phyloP scores from a whole-genome alignment of 2,329 filamentous ascomycete species.

The Penicillium sp. region DNA sequence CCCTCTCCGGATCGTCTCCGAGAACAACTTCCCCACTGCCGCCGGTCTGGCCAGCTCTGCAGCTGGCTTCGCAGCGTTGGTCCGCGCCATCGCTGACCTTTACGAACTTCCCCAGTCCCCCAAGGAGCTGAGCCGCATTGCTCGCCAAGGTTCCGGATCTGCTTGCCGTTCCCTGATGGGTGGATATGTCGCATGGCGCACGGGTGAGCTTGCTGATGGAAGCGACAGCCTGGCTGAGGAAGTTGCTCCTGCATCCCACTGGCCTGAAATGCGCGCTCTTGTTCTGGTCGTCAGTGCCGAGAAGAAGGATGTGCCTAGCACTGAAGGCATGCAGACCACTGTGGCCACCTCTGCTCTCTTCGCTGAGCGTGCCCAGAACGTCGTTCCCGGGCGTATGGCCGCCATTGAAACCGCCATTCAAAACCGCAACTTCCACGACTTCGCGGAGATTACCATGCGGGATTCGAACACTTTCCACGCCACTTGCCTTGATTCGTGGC shows the following conservation, averaged over 20 bases:
- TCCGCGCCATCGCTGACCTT: conserved; percentile 83
- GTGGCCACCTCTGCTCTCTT: conserved; percentile 90
- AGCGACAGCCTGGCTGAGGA: conserved; percentile 84
- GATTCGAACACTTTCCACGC: conserved; percentile 98
- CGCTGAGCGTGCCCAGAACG: conserved; percentile 66
- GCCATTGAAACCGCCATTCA: conserved; percentile 80
- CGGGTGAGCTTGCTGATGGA: conserved; percentile 72
- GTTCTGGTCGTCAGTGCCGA: conserved; percentile 88
- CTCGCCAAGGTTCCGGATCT: conserved; percentile 89
- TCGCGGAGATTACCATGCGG: conserved; percentile 89
- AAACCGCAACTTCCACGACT: conserved; percentile 76
- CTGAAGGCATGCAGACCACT: conserved; percentile 94
- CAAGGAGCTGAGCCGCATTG: conserved; percentile 81
- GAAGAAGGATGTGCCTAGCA: conserved; percentile 93
- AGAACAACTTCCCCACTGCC: conserved; percentile 99
- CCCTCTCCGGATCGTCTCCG: conserved; percentile 81
- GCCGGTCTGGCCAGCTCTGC: conserved; percentile 72
- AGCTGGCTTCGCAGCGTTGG: conserved; percentile 65
- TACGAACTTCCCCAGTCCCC: conserved; percentile 81
- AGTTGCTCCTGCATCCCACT: conserved; percentile 83
- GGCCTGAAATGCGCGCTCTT: conserved; percentile 90
- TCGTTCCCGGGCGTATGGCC: conserved; percentile 80
- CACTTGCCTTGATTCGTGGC: conserved; percentile 89
- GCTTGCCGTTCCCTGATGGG: conserved; percentile 92
- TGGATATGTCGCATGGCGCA: conserved; percentile 93